Evolutionary conservation across 371 early-diverging fungal species (phyloP).

Genomic region (Saksenaea oblongispora): DNA sequence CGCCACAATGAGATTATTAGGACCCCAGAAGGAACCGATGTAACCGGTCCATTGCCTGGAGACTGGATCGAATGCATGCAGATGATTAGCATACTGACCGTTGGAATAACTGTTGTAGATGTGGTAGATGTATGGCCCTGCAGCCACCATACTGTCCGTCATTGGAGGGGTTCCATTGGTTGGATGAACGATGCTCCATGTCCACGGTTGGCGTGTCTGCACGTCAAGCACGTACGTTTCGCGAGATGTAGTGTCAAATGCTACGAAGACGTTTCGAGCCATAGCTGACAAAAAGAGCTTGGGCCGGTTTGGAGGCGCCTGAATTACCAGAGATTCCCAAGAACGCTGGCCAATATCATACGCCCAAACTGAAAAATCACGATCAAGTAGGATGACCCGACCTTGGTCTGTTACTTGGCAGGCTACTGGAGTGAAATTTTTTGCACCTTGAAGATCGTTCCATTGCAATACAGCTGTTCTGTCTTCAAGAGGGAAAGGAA

Average conservation of each 20-base stretch:
- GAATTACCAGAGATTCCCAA: neutral
- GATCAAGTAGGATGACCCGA: neutral
- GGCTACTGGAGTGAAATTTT: neutral
- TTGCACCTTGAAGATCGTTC: neutral
- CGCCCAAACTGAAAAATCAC: neutral
- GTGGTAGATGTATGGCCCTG: neutral
- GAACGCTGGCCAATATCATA: neutral
- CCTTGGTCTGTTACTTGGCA: neutral
- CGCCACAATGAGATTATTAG: neutral
- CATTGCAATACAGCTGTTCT: neutral
- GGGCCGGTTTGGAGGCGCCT: neutral
- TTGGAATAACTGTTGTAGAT: neutral
- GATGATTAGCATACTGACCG: neutral
- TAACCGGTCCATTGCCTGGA: neutral
- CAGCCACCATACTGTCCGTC: neutral
- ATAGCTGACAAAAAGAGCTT: neutral
- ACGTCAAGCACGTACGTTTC: neutral
- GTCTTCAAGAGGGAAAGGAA: neutral
- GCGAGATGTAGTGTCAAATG: neutral
- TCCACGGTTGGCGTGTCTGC: neutral
- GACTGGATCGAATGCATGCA: constrained; percentile 4
- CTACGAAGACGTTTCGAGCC: neutral
- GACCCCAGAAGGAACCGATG: constrained; percentile 1
- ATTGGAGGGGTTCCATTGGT: neutral
- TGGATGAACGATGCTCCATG: neutral